Evolutionary conservation across 2,329 filamentous ascomycete species (phyloP).

Genomic region (Byssochlamys sp.): DNA sequence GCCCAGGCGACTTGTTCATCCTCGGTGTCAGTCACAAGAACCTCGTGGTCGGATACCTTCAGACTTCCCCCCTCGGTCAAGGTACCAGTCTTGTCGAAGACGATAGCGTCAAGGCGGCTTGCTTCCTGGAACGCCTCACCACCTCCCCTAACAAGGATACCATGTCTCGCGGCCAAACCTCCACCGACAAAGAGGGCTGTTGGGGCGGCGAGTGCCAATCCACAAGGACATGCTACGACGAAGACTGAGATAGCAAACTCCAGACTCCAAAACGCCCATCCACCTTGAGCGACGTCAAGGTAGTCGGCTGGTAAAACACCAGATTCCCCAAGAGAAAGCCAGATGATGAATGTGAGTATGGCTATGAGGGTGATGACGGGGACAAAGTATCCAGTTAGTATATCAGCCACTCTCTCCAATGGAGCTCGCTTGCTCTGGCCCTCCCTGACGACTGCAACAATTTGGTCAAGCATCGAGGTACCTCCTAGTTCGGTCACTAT

Average conservation of each 20-base stretch:
- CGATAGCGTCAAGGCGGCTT: slow-evolving; percentile 64
- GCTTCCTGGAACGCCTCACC: slow-evolving; percentile 81
- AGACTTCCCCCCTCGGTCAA: slow-evolving; percentile 58
- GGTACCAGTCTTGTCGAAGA: slow-evolving; percentile 85
- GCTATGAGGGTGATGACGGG: slow-evolving; percentile 41
- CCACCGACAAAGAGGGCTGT: slow-evolving; percentile 79
- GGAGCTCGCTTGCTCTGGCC: slow-evolving; percentile 42
- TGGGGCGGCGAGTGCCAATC: slow-evolving; percentile 72
- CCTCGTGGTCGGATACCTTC: slow-evolving; percentile 44
- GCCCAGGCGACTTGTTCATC: slow-evolving; percentile 35
- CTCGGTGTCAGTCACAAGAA: slow-evolving; percentile 25
- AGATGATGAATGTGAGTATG: slow-evolving; percentile 38
- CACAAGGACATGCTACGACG: slow-evolving; percentile 77
- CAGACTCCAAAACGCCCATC: slow-evolving; percentile 46
- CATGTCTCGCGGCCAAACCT: slow-evolving; percentile 66
- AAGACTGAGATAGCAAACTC: slow-evolving; percentile 73
- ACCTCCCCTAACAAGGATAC: slow-evolving; percentile 73
- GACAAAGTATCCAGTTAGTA: slow-evolving; percentile 41
- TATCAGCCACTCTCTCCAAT: slow-evolving; percentile 39
- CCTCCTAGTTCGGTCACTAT: slow-evolving; percentile 36
- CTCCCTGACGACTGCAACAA: slow-evolving; percentile 40
- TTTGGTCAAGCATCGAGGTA: slow-evolving; percentile 42
- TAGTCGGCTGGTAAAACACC: slow-evolving; percentile 41
- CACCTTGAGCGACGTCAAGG: slow-evolving; percentile 38
- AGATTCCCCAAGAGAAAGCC: slow-evolving; percentile 37